A percentile compares a stretch with the other conserved stretches of the same genome.
phyloP scores from a whole-genome alignment of 352 stramenopile species.

The Phytophthora capsici region DNA sequence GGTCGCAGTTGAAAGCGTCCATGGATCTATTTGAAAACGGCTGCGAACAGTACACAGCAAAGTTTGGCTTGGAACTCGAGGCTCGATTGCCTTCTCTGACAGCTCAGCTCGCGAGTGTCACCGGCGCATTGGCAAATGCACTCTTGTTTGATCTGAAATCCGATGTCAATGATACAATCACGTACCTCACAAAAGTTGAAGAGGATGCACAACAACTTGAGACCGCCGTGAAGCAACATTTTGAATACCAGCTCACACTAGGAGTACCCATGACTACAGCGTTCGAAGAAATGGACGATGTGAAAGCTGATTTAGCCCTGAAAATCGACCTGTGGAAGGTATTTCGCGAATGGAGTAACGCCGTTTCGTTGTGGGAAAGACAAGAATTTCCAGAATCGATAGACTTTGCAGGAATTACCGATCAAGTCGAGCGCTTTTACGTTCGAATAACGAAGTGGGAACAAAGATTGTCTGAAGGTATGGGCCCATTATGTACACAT shows the following conservation, averaged over 20 bases:
- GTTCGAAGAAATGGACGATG: constrained; percentile 82
- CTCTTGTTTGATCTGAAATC: constrained; percentile 62
- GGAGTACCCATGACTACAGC: constrained; percentile 63
- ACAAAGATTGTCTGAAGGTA: constrained; percentile 54
- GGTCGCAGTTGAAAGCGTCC: constrained; percentile 72
- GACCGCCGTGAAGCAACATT: constrained; percentile 41
- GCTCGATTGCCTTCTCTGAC: constrained; percentile 53
- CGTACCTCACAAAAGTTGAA: constrained; percentile 50
- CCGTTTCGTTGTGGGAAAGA: constrained; percentile 51
- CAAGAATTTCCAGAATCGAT: constrained; percentile 68
- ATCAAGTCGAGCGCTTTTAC: constrained; percentile 71
- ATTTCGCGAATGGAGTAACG: constrained; percentile 66
- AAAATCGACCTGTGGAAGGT: constrained; percentile 88
- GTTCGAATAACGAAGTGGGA: constrained; percentile 58
- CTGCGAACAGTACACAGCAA: constrained; percentile 75
- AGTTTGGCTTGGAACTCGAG: constrained; percentile 79
- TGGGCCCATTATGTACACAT: constrained; percentile 50
- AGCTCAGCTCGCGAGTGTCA: constrained; percentile 37
- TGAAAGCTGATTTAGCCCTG: constrained; percentile 72
- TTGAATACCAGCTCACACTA: constrained; percentile 63
- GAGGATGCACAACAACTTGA: constrained; percentile 31
- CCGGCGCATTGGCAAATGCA: constrained; percentile 39
- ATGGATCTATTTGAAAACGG: constrained; percentile 80
- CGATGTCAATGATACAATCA: constrained; percentile 51
- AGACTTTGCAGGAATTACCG: constrained; percentile 71